phyloP scores from a whole-genome alignment of 257 asterid genomes.

The Solanum paucissectum region DNA sequence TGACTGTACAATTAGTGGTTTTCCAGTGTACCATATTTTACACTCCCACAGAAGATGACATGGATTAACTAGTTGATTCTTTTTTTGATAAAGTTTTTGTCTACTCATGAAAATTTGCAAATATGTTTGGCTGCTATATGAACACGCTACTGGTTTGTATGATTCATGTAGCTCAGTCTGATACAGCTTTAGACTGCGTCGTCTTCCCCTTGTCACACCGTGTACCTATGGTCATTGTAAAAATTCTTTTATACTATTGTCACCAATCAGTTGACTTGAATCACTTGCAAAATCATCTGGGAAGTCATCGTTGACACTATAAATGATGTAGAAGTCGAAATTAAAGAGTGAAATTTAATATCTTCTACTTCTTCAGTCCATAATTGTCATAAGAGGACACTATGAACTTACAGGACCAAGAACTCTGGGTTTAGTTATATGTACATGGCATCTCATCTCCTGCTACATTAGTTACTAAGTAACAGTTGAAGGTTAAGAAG shows the following conservation, averaged over 20 bases:
- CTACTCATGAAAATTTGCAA: background rate
- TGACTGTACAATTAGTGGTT: conserved; percentile 40
- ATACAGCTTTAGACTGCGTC: background rate
- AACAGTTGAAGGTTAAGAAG: background rate
- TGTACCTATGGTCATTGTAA: background rate
- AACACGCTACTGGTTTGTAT: background rate
- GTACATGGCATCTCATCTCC: background rate
- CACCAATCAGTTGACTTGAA: background rate
- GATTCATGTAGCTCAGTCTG: background rate
- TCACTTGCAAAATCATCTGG: background rate
- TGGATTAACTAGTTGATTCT: conserved; percentile 10
- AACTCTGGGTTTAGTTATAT: background rate
- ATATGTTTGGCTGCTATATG: background rate
- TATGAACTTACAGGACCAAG: background rate
- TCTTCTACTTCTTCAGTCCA: background rate
- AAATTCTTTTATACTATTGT: background rate
- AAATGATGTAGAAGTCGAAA: background rate
- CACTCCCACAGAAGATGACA: conserved; percentile 24
- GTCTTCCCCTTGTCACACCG: background rate
- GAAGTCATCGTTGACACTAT: background rate
- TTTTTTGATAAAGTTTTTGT: background rate
- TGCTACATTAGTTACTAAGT: background rate
- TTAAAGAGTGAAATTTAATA: background rate
- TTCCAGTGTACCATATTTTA: conserved; percentile 24
- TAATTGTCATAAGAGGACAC: background rate